phyloP scores from a whole-genome alignment of 139 green algal species.

The Micractinium conductrix region DNA sequence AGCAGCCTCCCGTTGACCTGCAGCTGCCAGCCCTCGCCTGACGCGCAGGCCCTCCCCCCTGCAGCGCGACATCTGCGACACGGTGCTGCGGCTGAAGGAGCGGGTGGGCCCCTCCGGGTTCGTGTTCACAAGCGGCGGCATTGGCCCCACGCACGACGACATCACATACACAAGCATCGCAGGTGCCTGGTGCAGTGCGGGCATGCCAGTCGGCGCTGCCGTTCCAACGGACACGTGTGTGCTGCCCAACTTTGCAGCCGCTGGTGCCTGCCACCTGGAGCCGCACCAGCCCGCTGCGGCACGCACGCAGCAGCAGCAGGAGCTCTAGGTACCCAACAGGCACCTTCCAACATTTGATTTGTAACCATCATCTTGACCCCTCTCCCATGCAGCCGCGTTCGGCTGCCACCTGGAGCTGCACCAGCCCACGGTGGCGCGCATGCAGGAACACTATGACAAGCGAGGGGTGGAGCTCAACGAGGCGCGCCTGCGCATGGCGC shows the following conservation, averaged over 20 bases:
- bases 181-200: neutral
- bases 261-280: no score
- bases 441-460: slow-evolving; percentile 67
- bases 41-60: no score
- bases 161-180: slow-evolving; percentile 77
- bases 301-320: no score
- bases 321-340: neutral
- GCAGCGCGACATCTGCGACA: slow-evolving; percentile 67
- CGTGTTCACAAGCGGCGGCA: slow-evolving; percentile 84
- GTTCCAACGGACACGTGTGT: no score
- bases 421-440: slow-evolving; percentile 65
- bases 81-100: slow-evolving; percentile 52
- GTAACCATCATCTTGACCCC: neutral
- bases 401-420: slow-evolving; percentile 57
- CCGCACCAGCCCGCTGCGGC: neutral
- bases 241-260: no score
- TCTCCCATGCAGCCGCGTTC: neutral
- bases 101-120: slow-evolving; percentile 66
- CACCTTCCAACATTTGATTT: neutral
- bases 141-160: slow-evolving; percentile 93
- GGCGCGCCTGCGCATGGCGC: slow-evolving; percentile 79
- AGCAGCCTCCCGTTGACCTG: no score
- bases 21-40: no score
- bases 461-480: slow-evolving; percentile 81
- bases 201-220: no score